Conservation (phyloP, 176 grass and related monocot genomes). For the Hsuehochloa calcarea region DNA sequence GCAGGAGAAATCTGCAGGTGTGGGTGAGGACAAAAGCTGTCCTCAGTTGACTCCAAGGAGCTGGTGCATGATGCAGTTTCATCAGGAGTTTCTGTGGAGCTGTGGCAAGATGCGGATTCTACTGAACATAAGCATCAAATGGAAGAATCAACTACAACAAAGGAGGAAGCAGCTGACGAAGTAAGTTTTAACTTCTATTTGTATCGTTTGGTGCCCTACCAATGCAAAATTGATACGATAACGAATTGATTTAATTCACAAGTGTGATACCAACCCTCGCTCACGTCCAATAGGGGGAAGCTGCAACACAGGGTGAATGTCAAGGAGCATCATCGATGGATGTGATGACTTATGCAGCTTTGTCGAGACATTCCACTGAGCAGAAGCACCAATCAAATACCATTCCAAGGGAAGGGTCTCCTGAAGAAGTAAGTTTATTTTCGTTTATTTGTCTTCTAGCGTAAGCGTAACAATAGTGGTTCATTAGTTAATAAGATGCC, state of each 20-base stretch:
- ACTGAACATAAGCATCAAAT: neutral
- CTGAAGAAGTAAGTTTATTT: constrained; percentile 15
- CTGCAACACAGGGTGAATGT: neutral
- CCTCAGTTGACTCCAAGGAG: neutral
- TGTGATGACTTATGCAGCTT: neutral
- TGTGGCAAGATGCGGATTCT: neutral
- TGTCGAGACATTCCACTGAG: constrained; percentile 17
- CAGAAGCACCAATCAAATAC: neutral
- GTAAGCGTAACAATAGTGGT: neutral
- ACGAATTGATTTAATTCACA: neutral
- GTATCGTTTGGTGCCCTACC: neutral
- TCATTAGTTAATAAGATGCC: neutral
- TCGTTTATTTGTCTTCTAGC: neutral
- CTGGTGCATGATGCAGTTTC: neutral
- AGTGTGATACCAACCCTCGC: neutral
- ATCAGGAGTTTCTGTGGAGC: neutral
- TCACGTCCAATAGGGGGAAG: constrained; percentile 13
- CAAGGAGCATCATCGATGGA: constrained; percentile 8
- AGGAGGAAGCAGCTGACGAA: constrained; percentile 5
- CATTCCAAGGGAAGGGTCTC: neutral
- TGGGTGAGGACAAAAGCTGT: neutral
- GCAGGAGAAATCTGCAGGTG: neutral
- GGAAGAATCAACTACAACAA: neutral
- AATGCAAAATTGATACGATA: neutral
- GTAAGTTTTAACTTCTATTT: constrained; percentile 17